A percentile compares a stretch with the other conserved stretches of the same genome.
Evolutionary conservation across 2,329 filamentous ascomycete genomes (phyloP).

Genomic region (Bipolaris victoriae): DNA sequence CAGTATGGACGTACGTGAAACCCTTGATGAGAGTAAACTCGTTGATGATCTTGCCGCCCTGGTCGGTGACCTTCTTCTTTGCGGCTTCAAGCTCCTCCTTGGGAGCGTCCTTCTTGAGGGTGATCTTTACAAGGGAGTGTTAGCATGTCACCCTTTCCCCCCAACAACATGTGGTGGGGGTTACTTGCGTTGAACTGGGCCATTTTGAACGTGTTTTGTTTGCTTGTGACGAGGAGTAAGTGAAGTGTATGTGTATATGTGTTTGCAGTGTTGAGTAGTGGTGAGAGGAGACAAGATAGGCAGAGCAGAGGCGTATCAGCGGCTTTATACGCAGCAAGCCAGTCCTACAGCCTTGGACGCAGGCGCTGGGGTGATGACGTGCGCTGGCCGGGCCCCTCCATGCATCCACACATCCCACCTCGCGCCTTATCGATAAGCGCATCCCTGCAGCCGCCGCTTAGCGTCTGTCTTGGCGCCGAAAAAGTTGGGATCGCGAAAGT

Average conservation of each 20-base stretch:
- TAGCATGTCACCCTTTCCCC: constrained; percentile 1
- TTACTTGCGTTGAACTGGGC: constrained; percentile 26
- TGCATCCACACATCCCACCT: background rate
- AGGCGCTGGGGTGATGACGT: constrained; percentile 30
- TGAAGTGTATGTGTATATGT: background rate
- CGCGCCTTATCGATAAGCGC: constrained; percentile 43
- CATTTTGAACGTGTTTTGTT: constrained; percentile 15
- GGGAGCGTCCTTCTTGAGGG: constrained; percentile 74
- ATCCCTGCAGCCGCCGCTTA: constrained; percentile 35
- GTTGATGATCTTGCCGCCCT: constrained; percentile 83
- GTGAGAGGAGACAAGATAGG: constrained; percentile 16
- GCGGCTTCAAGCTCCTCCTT: constrained; percentile 73
- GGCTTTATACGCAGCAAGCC: constrained; percentile 33
- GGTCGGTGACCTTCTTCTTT: constrained; percentile 74
- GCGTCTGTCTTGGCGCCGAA: constrained; percentile 41
- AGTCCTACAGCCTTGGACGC: constrained; percentile 35
- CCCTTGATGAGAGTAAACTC: constrained; percentile 90
- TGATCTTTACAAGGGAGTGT: constrained; percentile 64
- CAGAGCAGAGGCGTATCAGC: constrained; percentile 18
- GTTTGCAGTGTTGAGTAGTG: constrained; percentile 1
- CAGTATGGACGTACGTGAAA: constrained; percentile 73
- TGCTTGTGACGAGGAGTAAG: background rate
- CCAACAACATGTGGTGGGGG: background rate
- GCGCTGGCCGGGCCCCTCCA: constrained; percentile 22
- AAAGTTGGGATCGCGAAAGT: constrained; percentile 25